phyloP scores from a whole-genome alignment of 2,329 filamentous ascomycete genomes.

The Monosporascus sp. region DNA sequence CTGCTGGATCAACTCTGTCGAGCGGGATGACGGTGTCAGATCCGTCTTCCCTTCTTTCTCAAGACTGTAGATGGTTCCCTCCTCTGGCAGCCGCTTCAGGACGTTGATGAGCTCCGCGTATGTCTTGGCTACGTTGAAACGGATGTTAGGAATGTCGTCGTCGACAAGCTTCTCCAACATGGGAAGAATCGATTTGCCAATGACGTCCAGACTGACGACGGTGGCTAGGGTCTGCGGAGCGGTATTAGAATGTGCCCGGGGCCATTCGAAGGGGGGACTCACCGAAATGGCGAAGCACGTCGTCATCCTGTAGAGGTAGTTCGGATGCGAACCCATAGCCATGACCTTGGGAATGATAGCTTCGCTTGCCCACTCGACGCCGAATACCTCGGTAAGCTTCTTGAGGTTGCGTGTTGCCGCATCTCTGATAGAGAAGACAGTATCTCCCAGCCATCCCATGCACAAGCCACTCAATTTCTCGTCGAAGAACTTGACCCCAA shows the following conservation, averaged over 20 bases:
- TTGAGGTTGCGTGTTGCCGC: slow-evolving; percentile 96
- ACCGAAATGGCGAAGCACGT: slow-evolving; percentile 99
- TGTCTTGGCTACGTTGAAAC: slow-evolving; percentile 98
- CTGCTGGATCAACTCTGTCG: slow-evolving; percentile 76
- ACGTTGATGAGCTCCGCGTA: slow-evolving; percentile 86
- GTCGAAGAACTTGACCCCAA: slow-evolving; percentile 96
- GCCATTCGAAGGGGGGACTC: slow-evolving; percentile 37
- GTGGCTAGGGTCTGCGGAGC: slow-evolving; percentile 75
- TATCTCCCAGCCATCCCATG: slow-evolving; percentile 98
- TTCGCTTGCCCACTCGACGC: slow-evolving; percentile 93
- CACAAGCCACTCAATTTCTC: slow-evolving; percentile 93
- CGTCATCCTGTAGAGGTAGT: slow-evolving; percentile 99
- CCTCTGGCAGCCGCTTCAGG: slow-evolving; percentile 83
- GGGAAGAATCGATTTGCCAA: slow-evolving; percentile 86
- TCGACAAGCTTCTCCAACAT: slow-evolving; percentile 92
- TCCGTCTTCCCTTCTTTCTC: slow-evolving; percentile 66
- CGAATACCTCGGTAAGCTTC: slow-evolving; percentile 98
- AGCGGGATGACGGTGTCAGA: slow-evolving; percentile 61
- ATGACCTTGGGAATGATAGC: slow-evolving; percentile 98
- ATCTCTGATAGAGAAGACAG: slow-evolving; percentile 97
- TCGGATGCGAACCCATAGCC: slow-evolving; percentile 95
- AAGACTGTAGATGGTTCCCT: slow-evolving; percentile 78
- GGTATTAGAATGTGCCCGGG: slow-evolving; percentile 4
- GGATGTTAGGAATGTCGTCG: slow-evolving; percentile 97
- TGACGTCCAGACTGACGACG: slow-evolving; percentile 89